Evolutionary conservation across 495 filamentous ascomycete genomes (phyloP), one percentile per base, ranked within the genome.

Genomic region (Bryoglossum gracile): DNA sequence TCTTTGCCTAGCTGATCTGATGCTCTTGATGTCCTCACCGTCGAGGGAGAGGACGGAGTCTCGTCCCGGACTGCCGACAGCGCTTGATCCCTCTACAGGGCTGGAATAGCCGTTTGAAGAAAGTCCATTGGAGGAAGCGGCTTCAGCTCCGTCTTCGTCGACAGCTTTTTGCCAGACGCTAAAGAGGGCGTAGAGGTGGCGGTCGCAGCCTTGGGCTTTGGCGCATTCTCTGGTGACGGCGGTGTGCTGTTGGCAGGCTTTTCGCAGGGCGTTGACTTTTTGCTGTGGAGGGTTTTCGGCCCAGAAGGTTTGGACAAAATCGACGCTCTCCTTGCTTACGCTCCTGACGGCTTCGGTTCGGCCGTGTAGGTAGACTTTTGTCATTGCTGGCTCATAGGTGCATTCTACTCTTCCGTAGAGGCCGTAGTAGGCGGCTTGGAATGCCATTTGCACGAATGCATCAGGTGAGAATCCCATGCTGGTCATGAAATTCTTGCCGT

Each of bases 401-500:
- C 87, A 94, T 66, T 97, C 92, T 4, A 95, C 75, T 3, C 88
- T 80, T 4, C 92, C 92, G 57, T 98, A 98, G 25, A 98, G 80
- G 23, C 94, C 92, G 59, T 97, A 98, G 70, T 98, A 97, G 11
- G 94, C 92, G 22, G 92, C 92, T 65, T 98, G 92, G 71, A 95
- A 97, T 3, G 92, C 94, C 92, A 97, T 97, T 64, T 98, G 92
- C 24, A 98, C 87, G 56, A 95, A 98, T 1, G 92, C 92, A 63
- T 98, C 92, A 0, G 92, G 92, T 0, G 92, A 96, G 62, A 97
- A 94, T 19, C 94, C 94, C 77, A 88, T 89, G 0, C 87, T 89
- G 1, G 89, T 97, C 62, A 98, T 98, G 58, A 94, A 95, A 65
- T 92, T 95, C 76, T 95, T 95, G 25, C 92, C 92, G 58, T 90